phyloP scores from a whole-genome alignment of 2,329 filamentous ascomycete species.

The Penicillium sp. region DNA sequence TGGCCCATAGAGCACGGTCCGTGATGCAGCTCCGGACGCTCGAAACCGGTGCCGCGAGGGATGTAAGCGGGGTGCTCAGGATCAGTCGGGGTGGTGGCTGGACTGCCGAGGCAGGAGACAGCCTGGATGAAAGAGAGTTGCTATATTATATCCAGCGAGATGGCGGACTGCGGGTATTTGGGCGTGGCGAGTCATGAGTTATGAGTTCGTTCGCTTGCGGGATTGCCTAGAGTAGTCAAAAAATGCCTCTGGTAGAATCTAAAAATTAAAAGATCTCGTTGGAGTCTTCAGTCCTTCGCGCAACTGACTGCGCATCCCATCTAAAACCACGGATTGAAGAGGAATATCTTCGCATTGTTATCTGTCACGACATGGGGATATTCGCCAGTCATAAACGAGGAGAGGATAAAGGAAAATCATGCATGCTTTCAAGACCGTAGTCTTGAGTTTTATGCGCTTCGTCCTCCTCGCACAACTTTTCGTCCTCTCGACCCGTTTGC shows the following conservation, averaged over 20 bases:
- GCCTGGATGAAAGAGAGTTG: slow-evolving; percentile 65
- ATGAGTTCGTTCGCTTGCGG: slow-evolving; percentile 12
- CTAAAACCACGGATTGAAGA: slow-evolving; percentile 26
- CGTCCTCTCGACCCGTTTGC: slow-evolving; percentile 19
- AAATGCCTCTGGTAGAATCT: neutral
- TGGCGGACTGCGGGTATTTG: slow-evolving; percentile 80
- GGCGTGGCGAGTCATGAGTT: slow-evolving; percentile 66
- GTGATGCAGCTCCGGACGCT: slow-evolving; percentile 73
- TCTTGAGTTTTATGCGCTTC: slow-evolving; percentile 35
- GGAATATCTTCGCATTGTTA: slow-evolving; percentile 39
- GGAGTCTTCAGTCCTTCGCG: neutral
- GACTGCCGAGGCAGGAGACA: slow-evolving; percentile 32
- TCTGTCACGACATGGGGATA: slow-evolving; percentile 42
- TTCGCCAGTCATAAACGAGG: slow-evolving; percentile 40
- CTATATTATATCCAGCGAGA: slow-evolving; percentile 81
- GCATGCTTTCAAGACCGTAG: slow-evolving; percentile 29
- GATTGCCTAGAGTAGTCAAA: neutral
- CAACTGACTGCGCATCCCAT: neutral
- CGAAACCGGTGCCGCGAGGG: slow-evolving; percentile 84
- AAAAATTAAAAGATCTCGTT: neutral
- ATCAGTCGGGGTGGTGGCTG: slow-evolving; percentile 63
- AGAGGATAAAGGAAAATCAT: slow-evolving; percentile 43
- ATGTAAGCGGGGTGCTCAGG: slow-evolving; percentile 85
- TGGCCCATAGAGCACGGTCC: slow-evolving; percentile 74
- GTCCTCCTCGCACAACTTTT: slow-evolving; percentile 15